phyloP scores from a whole-genome alignment of 2,329 filamentous ascomycete species.

The Immersiporthe knoxdaviesiana region DNA sequence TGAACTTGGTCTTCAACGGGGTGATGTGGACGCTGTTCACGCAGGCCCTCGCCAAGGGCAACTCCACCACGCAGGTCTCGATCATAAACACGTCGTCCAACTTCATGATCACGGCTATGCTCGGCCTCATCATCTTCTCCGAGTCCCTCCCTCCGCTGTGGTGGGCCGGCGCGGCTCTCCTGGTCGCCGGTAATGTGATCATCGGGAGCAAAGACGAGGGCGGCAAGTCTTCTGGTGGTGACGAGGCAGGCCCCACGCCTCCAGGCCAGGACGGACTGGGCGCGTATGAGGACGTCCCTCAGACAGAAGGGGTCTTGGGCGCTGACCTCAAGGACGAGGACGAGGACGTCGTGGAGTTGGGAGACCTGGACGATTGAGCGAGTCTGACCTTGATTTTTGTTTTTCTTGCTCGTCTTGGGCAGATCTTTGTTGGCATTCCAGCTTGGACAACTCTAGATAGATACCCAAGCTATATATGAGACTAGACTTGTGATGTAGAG shows the following conservation, averaged over 20 bases:
- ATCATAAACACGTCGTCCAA: constrained; percentile 84
- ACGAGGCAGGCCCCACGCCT: constrained; percentile 6
- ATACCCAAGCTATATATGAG: not conserved
- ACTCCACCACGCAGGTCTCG: constrained; percentile 77
- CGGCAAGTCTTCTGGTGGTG: constrained; percentile 17
- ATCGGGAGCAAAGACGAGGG: constrained; percentile 71
- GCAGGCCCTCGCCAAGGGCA: constrained; percentile 71
- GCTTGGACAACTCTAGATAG: not conserved
- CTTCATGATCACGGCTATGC: constrained; percentile 76
- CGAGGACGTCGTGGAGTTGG: constrained; percentile 35
- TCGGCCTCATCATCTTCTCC: constrained; percentile 71
- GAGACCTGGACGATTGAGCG: constrained; percentile 25
- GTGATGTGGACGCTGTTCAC: constrained; percentile 88
- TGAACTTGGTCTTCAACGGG: constrained; percentile 76
- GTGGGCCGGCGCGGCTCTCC: constrained; percentile 73
- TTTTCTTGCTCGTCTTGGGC: not conserved
- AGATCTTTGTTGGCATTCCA: not conserved
- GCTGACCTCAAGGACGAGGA: constrained; percentile 29
- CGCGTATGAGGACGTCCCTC: constrained; percentile 38
- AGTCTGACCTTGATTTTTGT: not conserved
- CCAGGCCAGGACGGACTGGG: constrained; percentile 33
- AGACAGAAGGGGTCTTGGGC: constrained; percentile 28
- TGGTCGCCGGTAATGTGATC: constrained; percentile 78
- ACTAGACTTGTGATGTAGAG: not conserved
- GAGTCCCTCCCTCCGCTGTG: constrained; percentile 73